A percentile compares a stretch with the other conserved stretches of the same genome.
phyloP scores from a whole-genome alignment of 2,329 filamentous ascomycete genomes.

The Trichoderma koningiopsis region DNA sequence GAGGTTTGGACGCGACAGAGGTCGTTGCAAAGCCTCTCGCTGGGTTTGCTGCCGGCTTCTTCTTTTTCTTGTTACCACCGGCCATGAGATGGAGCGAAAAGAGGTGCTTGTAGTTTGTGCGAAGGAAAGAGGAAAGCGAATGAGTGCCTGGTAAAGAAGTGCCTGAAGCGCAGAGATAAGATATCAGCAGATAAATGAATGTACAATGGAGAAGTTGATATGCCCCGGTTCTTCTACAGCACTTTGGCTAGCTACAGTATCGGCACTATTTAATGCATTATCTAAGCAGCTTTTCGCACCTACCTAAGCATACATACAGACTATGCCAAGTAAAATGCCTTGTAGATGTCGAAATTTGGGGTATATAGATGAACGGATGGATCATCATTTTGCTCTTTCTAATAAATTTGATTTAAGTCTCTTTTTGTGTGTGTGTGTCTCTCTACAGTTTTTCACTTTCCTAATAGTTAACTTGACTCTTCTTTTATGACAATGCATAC shows the following conservation, averaged over 20 bases:
- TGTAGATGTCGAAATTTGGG: background rate
- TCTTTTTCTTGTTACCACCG: slow-evolving; percentile 75
- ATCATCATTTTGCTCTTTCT: background rate
- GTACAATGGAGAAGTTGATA: background rate
- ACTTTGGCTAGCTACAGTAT: background rate
- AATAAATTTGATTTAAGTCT: background rate
- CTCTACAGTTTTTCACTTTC: too few relatives aligned
- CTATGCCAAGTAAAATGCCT: background rate
- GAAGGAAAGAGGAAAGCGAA: background rate
- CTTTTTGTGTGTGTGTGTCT: too few relatives aligned
- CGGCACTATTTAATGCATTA: background rate
- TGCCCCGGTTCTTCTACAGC: background rate
- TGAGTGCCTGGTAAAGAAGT: background rate
- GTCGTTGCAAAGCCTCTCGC: slow-evolving; percentile 93
- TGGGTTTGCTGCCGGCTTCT: slow-evolving; percentile 84
- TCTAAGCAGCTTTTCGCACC: background rate
- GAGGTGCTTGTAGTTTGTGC: background rate
- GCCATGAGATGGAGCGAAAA: slow-evolving; percentile 57
- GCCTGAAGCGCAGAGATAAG: background rate
- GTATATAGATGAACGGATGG: background rate
- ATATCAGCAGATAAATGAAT: background rate
- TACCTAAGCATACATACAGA: background rate
- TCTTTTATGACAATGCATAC: too few relatives aligned
- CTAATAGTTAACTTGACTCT: too few relatives aligned
- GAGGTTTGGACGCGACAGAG: slow-evolving; percentile 81